Base-by-base conservation (phyloP, 495 filamentous ascomycete genomes). In the Podospora didyma region DNA sequence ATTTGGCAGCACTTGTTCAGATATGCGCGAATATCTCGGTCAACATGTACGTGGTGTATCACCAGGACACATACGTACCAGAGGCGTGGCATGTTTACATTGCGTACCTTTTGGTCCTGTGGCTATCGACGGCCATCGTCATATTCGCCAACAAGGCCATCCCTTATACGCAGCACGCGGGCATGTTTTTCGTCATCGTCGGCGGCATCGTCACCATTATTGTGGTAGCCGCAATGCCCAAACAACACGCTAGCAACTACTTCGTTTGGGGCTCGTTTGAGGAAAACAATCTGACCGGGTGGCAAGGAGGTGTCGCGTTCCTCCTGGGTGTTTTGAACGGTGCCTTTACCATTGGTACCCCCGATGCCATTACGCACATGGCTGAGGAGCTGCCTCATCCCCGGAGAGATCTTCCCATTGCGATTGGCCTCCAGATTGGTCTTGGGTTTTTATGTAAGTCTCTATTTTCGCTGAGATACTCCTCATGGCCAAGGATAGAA, bases 311-410 rank as follows among this genome's bases (percentile, higher is more conserved):
- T 5, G 82, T 96, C 17, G 89, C 86, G 12, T 96, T 96, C 61
- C 71, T 92, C 14, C 72, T 84, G 2, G 90, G 91, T 1, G 89
- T 94, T 65, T 78, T 96, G 21, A 95, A 96, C 62, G 91, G 89
- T 19, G 89, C 91, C 10, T 96, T 88, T 66, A 83, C 87, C 17
- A 84, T 96, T 34, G 91, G 91, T 12, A 91, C 90, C 0, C 89
- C 89, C 2, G 89, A 60, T 22, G 57, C 57, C 4, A 60, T 60
- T 22, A 60, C 57, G 1, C 90, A 96, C 69, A 78, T 96, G 58
- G 86, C 90, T 1, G 90, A 96, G 69, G 90, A 96, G 70, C 75
- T 96, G 12, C 87, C 88, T 0, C 73, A 84, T 57, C 87, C 86
- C 24, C 75, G 70, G 46, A 72, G 69, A 58, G 83, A 89, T 58